These are phyloP conservation scores for Comarum palustre DNA, from an alignment of 306 rosid genomes.

Conservation along the genomic window DNA sequence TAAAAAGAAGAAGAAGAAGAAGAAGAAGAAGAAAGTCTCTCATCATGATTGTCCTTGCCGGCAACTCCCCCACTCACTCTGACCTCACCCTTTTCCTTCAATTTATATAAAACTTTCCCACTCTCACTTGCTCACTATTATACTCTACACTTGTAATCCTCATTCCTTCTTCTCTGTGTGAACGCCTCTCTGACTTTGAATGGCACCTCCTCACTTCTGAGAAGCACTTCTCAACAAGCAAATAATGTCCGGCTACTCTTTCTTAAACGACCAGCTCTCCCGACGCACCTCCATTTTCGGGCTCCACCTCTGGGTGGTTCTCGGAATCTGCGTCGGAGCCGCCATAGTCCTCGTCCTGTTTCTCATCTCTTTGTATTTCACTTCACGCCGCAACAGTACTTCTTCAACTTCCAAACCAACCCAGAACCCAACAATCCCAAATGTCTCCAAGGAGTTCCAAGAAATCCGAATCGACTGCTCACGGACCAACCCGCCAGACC, in stretches of 20 bases:
- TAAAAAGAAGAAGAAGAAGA: not conserved
- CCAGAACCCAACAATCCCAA: constrained; percentile 38
- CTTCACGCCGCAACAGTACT: constrained; percentile 34
- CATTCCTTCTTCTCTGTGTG: not conserved
- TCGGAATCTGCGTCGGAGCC: constrained; percentile 65
- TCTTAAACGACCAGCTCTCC: constrained; percentile 57
- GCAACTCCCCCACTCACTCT: constrained; percentile 25
- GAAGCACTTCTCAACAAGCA: no score
- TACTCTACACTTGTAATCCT: not conserved
- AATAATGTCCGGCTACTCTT: constrained; percentile 45
- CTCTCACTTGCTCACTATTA: constrained; percentile 2
- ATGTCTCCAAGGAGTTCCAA: constrained; percentile 58
- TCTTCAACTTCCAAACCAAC: constrained; percentile 31
- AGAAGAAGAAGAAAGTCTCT: constrained; percentile 29
- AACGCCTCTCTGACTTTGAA: not conserved
- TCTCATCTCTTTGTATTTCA: constrained; percentile 56
- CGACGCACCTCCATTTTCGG: constrained; percentile 53
- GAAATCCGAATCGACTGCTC: constrained; percentile 50
- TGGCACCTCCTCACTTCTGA: not conserved
- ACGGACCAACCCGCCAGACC: constrained; percentile 32
- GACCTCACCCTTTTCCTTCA: not conserved
- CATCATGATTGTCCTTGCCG: constrained; percentile 20
- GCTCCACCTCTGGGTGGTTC: constrained; percentile 52
- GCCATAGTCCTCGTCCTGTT: constrained; percentile 59
- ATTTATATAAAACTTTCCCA: not conserved